These are phyloP conservation scores for Tulasnella sp. DNA, from an alignment of 768 basidiomycete species.

Conservation along the genomic window DNA sequence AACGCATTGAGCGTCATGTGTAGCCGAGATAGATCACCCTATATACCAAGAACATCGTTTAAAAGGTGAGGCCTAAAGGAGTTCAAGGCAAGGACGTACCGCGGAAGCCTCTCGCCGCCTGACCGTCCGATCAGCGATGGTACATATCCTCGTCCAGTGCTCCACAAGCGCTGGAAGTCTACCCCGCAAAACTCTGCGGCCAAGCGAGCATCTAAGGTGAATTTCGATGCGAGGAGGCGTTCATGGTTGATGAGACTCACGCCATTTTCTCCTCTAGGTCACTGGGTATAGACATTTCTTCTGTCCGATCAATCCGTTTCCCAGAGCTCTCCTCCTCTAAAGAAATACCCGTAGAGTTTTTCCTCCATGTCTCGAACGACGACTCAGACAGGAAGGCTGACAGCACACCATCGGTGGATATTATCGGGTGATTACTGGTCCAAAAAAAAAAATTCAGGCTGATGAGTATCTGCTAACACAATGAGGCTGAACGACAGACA, in stretches of 20 bases:
- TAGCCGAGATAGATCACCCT: constrained; percentile 75
- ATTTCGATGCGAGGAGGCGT: too few relatives aligned
- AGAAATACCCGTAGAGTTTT: constrained; percentile 51
- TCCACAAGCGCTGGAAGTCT: constrained; percentile 72
- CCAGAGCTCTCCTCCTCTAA: constrained; percentile 81
- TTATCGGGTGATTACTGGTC: constrained; percentile 76
- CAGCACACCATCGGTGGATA: constrained; percentile 79
- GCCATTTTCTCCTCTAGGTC: constrained; percentile 85
- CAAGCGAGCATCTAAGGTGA: background rate
- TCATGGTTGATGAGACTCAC: too few relatives aligned
- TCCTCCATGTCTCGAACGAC: constrained; percentile 82
- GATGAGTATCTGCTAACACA: too few relatives aligned
- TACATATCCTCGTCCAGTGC: constrained; percentile 84
- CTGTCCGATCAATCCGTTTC: constrained; percentile 65
- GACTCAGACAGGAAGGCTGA: constrained; percentile 71
- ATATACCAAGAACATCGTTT: constrained; percentile 25
- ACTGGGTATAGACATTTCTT: constrained; percentile 88
- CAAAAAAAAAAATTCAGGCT: background rate
- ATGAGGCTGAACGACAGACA: constrained; percentile 23
- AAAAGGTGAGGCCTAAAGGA: background rate
- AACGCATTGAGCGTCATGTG: constrained; percentile 74
- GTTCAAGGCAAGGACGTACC: constrained; percentile 44
- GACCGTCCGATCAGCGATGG: constrained; percentile 77
- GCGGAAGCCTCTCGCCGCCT: constrained; percentile 87
- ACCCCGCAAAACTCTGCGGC: constrained; percentile 54